Percentiles rank a stretch among this genome's conserved stretches.
phyloP scores from a whole-genome alignment of 2,329 filamentous ascomycete species.

The Herpotrichia juniperi region DNA sequence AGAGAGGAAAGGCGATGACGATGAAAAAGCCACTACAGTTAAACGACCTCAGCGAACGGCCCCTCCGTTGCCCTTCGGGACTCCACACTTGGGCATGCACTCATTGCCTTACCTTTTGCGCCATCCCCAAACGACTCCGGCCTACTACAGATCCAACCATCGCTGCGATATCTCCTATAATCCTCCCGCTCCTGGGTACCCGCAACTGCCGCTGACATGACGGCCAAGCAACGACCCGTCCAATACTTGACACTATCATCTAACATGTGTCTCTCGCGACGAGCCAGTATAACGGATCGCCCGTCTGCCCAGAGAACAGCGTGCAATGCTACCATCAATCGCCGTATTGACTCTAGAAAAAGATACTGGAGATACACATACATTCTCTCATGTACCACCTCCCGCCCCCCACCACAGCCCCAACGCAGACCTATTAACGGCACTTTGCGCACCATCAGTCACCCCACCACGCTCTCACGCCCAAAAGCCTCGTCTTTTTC shows the following conservation, averaged over 20 bases:
- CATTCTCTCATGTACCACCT: neutral
- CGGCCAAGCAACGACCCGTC: neutral
- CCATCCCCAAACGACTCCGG: too few relatives aligned
- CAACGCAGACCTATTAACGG: neutral
- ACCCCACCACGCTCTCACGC: neutral
- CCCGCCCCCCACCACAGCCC: neutral
- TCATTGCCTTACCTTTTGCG: slow-evolving; percentile 1
- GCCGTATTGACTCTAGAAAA: neutral
- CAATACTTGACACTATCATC: neutral
- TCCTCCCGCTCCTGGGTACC: neutral
- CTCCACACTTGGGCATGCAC: neutral
- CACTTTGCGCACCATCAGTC: neutral
- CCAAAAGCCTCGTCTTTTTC: neutral
- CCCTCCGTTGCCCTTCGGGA: neutral
- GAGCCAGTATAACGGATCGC: neutral
- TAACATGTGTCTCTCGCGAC: neutral
- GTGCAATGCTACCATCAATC: too few relatives aligned
- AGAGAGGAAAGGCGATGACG: too few relatives aligned
- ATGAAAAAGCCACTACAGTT: too few relatives aligned
- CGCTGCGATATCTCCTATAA: neutral
- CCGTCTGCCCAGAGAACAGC: neutral
- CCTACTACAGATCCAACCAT: neutral
- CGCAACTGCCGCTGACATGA: neutral
- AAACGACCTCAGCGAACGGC: too few relatives aligned
- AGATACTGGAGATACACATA: too few relatives aligned